Base-by-base conservation (phyloP, 2,329 filamentous ascomycete genomes). In the Dactylonectria estremocensis region DNA sequence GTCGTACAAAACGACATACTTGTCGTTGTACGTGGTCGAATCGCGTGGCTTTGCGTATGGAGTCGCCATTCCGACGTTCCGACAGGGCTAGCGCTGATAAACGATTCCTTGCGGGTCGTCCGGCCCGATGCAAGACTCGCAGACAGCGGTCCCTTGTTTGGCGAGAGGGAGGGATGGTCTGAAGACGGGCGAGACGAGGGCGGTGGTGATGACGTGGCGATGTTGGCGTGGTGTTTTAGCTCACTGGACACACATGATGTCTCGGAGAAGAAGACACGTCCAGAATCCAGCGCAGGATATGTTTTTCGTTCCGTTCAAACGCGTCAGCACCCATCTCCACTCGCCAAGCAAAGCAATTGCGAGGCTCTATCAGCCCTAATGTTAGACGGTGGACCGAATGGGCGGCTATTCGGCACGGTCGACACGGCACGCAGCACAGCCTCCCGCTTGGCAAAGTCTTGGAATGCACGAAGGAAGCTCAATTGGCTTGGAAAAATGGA, bases 1-100 rank as follows among this genome's bases (percentile, higher is more conserved):
- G 64, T 83, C 81, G 48, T 81, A 83, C 40, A 77, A 63, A 20
- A 83, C 76, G 69, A 83, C 81, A 72, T 83, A 83, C 67, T 83
- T 83, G 72, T 83, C 80, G 59, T 83, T 79, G 71, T 72, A 78
- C 9, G 73, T 74, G 31, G 70, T 68, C 3, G 64, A 53, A 58
- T 63, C 68, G 66, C 69, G 24, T 20, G 35, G 46, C 31, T 22
- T 49, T n/a, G 37, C 22, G 16, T 64, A 54, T 48, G 63, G 40
- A 31, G 46, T 9, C 8, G 46, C 33, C 45, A 60, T 60, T 50
- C 60, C 63, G 69, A 67, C 6, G 46, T 63, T 55, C 61, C 59
- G 18, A 24, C 22, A 56, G 48, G 48, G 10, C 35, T 45, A 61
- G 40, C 8, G 40, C 6, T n/a, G 40, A 43, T n/a, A 8, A 43